These are phyloP conservation scores for Larix sibirica DNA, from an alignment of 83 land plant genomes.

Conservation along the genomic window DNA sequence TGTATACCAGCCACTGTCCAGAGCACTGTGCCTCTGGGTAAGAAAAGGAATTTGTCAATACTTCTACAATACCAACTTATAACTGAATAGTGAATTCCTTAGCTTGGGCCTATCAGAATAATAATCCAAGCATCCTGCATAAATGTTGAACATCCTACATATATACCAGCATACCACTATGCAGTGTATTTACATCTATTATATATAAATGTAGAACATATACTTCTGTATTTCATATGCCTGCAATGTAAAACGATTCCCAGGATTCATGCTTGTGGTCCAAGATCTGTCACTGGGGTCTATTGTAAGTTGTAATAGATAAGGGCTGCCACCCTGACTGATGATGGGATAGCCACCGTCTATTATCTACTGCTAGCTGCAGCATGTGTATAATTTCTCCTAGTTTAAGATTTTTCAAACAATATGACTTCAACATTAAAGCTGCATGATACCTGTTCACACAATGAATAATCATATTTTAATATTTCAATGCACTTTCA, in stretches of 20 bases:
- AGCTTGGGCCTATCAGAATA: neutral
- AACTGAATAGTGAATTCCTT: neutral
- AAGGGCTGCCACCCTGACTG: conserved; percentile 43
- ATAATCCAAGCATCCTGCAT: neutral
- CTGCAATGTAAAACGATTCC: neutral
- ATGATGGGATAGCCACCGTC: conserved; percentile 30
- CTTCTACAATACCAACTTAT: neutral
- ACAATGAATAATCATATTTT: neutral
- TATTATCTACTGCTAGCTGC: conserved; percentile 13
- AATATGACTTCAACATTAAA: conserved; percentile 21
- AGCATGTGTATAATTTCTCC: conserved; percentile 39
- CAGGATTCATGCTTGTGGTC: neutral
- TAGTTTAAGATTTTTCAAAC: conserved; percentile 20
- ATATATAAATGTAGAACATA: neutral
- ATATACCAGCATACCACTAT: neutral
- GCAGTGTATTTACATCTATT: neutral
- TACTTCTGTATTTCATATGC: neutral
- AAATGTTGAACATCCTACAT: neutral
- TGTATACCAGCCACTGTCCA: neutral
- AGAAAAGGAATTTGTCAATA: neutral
- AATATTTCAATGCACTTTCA: neutral
- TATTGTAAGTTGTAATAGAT: neutral
- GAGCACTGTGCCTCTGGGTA: neutral
- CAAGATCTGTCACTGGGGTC: neutral
- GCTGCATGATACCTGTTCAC: conserved; percentile 45